phyloP scores from a whole-genome alignment of 116 monocot species.

The Zostera marina region DNA sequence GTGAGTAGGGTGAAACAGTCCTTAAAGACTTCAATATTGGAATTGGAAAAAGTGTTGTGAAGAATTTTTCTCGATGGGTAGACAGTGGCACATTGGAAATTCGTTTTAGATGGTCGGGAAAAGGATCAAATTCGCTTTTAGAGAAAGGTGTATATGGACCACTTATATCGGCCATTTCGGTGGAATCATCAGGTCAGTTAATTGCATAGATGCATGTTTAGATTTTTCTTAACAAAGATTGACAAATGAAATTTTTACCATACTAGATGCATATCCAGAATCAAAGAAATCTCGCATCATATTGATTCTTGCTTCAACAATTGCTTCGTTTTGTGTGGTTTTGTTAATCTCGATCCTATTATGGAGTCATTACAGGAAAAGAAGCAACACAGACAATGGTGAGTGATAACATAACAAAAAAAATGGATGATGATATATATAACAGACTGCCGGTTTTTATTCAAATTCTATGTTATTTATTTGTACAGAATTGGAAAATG shows the following conservation, averaged over 20 bases:
- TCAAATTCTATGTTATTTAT: not conserved
- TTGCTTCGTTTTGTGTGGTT: not conserved
- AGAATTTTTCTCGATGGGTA: slow-evolving; percentile 19
- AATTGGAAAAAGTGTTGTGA: slow-evolving; percentile 29
- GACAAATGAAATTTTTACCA: no score
- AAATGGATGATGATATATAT: no score
- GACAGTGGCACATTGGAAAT: slow-evolving; percentile 16
- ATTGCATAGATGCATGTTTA: no score
- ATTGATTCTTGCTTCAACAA: not conserved
- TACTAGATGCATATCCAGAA: no score
- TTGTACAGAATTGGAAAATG: not conserved
- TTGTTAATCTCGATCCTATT: not conserved
- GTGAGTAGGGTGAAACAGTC: slow-evolving; percentile 25
- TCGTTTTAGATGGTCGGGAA: slow-evolving; percentile 57
- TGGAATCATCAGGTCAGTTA: slow-evolving; percentile 38
- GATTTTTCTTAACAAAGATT: no score
- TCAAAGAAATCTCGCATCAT: no score
- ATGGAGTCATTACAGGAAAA: not conserved
- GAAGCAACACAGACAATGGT: not conserved
- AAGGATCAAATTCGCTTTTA: slow-evolving; percentile 49
- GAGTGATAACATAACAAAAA: no score
- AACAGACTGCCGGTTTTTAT: no score
- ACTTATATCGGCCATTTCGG: slow-evolving; percentile 61
- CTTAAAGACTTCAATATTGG: slow-evolving; percentile 49
- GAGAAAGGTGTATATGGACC: slow-evolving; percentile 49